Evolutionary conservation across 495 filamentous ascomycete species (phyloP).

Genomic region (Oidiodendron maius): DNA sequence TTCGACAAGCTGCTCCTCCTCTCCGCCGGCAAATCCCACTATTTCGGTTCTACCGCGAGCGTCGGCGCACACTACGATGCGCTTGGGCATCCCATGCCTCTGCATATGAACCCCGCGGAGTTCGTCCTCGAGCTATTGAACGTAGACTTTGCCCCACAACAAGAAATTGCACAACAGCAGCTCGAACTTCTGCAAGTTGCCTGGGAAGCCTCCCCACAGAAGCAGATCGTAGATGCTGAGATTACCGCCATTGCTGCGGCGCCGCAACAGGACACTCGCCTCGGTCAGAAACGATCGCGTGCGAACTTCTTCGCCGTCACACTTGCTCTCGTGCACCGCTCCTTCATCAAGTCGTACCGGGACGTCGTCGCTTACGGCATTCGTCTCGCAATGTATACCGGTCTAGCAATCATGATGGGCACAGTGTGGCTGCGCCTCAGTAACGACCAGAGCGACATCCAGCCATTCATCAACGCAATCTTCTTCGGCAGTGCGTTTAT

Average conservation of each 20-base stretch:
- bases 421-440: constrained; percentile 72
- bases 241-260: background rate
- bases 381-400: constrained; percentile 69
- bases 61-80: constrained; percentile 50
- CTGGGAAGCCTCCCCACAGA: constrained; percentile 24
- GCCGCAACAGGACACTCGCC: background rate
- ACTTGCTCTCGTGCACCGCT: constrained; percentile 54
- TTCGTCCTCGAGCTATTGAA: constrained; percentile 68
- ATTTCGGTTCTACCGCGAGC: constrained; percentile 50
- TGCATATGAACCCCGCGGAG: constrained; percentile 70
- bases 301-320: constrained; percentile 9
- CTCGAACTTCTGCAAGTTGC: constrained; percentile 33
- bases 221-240: background rate
- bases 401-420: constrained; percentile 77
- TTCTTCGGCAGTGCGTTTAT: constrained; percentile 81
- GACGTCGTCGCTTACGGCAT: constrained; percentile 78
- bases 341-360: constrained; percentile 71
- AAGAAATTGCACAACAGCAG: constrained; percentile 28
- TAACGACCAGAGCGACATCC: constrained; percentile 58
- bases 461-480: constrained; percentile 73
- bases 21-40: constrained; percentile 60
- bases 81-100: constrained; percentile 54
- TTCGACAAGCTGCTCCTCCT: constrained; percentile 64
- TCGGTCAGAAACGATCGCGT: constrained; percentile 5
- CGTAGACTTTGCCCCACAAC: constrained; percentile 55